Conservation (phyloP, 805 yeast genomes). For the Yarrowia sp. region DNA sequence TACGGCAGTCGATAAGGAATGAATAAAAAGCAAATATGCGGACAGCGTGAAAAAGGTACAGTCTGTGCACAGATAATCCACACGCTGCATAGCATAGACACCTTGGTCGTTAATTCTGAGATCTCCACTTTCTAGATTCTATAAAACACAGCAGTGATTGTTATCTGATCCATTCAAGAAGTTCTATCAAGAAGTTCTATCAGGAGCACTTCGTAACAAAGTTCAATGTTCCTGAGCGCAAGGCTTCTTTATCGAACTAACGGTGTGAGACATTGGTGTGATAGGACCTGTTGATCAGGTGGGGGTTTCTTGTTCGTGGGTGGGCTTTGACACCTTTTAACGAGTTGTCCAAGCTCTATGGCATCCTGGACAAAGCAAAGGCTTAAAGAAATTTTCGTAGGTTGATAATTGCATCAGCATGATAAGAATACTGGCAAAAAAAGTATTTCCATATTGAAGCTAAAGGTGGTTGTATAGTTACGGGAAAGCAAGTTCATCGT, state of each 20-base stretch:
- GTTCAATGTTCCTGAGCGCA: neutral
- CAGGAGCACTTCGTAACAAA: neutral
- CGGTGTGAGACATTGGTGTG: slow-evolving; percentile 11
- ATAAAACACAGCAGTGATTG: too few species aligned
- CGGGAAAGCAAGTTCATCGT: neutral
- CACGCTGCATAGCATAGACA: neutral
- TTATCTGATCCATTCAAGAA: too few species aligned
- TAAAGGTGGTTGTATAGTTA: neutral
- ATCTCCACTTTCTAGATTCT: neutral
- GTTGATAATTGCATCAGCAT: neutral
- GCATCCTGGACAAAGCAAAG: neutral
- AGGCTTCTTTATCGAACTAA: neutral
- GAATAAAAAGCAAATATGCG: neutral
- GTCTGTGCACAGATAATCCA: neutral
- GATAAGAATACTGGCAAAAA: neutral
- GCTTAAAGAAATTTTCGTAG: neutral
- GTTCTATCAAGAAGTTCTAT: neutral
- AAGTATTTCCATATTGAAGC: too few species aligned
- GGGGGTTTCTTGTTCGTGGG: neutral
- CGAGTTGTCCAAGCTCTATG: neutral
- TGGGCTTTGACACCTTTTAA: neutral
- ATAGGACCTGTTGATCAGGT: neutral
- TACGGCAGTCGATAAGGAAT: slow-evolving; percentile 10
- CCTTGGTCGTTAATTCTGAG: neutral
- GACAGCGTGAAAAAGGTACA: neutral